Evolutionary conservation across 2,329 filamentous ascomycete species (phyloP), one percentile per base, ranked within the genome.

Genomic region (Sporothrix curviconia): DNA sequence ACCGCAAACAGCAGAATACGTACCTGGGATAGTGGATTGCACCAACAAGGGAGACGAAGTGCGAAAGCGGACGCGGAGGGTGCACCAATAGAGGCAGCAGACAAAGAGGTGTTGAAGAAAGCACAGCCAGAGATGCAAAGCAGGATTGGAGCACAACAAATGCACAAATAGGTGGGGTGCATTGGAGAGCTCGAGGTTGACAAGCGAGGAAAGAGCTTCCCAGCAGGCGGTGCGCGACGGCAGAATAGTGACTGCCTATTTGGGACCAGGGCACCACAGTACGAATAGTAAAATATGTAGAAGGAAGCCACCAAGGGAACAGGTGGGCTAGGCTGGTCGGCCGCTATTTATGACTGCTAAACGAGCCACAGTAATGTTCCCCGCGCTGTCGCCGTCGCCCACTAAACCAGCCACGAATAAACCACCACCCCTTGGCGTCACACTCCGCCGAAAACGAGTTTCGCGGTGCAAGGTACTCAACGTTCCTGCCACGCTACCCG

Each of bases 391-490:
- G 49, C 34, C 37, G 17, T 17, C 30, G 11, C 28, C 28, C 6
- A 5, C 28, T 32, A 32, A 32, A 32, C 6, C 28, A 32, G 11
- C 28, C 28, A n/a, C n/a, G 28, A 51, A 19, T 51, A 32, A 51
- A 15, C 47, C 22, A 32, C 28, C 11, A 8, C 40, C 40, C 14
- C 34, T 51, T 15, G 34, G 34, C 22, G 49, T 39, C 22, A 24
- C 34, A 39, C 49, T 51, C 22, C 49, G 37, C 49, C 49, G 49
- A 51, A 51, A 39, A 51, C 49, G 49, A 39, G 15, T 32, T 40
- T 32, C 49, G 49, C 49, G 49, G 49, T 34, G 34, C 32, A 50
- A 46, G 42, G 14, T 15, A 37, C 19, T 12, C 32, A 37, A 14
- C 17, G 24, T 19, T 19, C 17, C 42, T 44, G 22, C 22, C 24